phyloP scores from a whole-genome alignment of 164 flowering plant species.

The Liriodendron chinense region DNA sequence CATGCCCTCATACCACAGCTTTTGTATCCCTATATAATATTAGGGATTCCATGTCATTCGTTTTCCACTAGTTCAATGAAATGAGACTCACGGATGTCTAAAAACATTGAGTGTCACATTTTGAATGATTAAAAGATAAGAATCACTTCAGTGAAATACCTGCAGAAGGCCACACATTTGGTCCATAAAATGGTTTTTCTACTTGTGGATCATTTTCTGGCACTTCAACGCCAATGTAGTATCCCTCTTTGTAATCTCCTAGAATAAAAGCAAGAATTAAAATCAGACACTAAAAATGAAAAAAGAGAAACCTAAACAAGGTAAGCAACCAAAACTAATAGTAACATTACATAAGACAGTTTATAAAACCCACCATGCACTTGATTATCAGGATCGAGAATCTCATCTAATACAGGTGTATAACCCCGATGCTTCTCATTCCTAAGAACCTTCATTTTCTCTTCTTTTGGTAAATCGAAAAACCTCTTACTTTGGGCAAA shows the following conservation, averaged over 20 bases:
- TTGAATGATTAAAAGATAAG: background rate
- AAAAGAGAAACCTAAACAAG: background rate
- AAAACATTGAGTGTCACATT: too few relatives aligned
- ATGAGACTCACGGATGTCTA: too few relatives aligned
- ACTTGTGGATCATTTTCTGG: constrained; percentile 66
- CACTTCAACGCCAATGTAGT: constrained; percentile 85
- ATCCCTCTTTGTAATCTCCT: constrained; percentile 98
- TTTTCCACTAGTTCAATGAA: background rate
- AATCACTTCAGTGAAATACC: constrained; percentile 35
- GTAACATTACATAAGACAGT: background rate
- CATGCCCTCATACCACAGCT: background rate
- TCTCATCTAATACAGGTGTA: constrained; percentile 77
- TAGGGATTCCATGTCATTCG: background rate
- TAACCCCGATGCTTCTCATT: constrained; percentile 86
- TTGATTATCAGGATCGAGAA: constrained; percentile 77
- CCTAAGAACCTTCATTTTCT: constrained; percentile 79
- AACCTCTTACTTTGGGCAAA: constrained; percentile 70
- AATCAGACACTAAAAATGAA: background rate
- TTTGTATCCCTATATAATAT: too few relatives aligned
- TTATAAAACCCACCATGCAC: constrained; percentile 52
- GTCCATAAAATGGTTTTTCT: constrained; percentile 78
- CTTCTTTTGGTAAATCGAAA: constrained; percentile 49
- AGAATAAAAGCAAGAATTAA: constrained; percentile 3
- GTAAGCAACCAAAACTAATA: background rate
- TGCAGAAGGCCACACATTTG: constrained; percentile 79